A percentile compares a stretch with the other conserved stretches of the same genome.
phyloP scores from a whole-genome alignment of 2,329 filamentous ascomycete species.

The Ceratocystis huliohia region DNA sequence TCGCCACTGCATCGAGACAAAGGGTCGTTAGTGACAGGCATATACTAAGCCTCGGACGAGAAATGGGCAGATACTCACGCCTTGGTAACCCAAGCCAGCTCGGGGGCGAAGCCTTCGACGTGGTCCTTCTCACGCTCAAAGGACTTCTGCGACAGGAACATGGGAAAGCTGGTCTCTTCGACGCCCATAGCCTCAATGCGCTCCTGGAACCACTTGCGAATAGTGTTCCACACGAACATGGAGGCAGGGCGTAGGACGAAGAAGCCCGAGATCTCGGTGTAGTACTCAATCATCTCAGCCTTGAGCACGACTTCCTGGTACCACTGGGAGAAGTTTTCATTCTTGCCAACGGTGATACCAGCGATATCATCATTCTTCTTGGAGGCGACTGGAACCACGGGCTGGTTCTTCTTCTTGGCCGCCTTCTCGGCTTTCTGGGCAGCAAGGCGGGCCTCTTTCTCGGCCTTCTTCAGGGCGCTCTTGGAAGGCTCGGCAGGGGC shows the following conservation, averaged over 20 bases:
- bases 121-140: slow-evolving; percentile 84
- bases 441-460: slow-evolving; percentile 49
- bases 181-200: slow-evolving; percentile 85
- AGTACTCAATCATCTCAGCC: slow-evolving; percentile 96
- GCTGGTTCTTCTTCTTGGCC: slow-evolving; percentile 39
- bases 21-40: background rate
- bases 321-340: slow-evolving; percentile 83
- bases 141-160: slow-evolving; percentile 88
- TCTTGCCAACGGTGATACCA: slow-evolving; percentile 76
- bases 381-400: slow-evolving; percentile 45
- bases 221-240: slow-evolving; percentile 55
- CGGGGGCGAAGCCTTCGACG: slow-evolving; percentile 94
- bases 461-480: slow-evolving; percentile 52
- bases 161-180: slow-evolving; percentile 90
- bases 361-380: slow-evolving; percentile 59
- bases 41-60: background rate
- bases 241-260: slow-evolving; percentile 71
- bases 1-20: slow-evolving; percentile 50
- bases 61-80: slow-evolving; percentile 39
- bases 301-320: slow-evolving; percentile 97
- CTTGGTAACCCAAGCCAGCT: slow-evolving; percentile 80
- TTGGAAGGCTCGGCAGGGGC: slow-evolving; percentile 37
- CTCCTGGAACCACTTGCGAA: slow-evolving; percentile 54
- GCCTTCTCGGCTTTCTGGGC: slow-evolving; percentile 51
- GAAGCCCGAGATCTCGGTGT: slow-evolving; percentile 84